Conservation (phyloP, 2,329 filamentous ascomycete species). For the Nemania abortiva region DNA sequence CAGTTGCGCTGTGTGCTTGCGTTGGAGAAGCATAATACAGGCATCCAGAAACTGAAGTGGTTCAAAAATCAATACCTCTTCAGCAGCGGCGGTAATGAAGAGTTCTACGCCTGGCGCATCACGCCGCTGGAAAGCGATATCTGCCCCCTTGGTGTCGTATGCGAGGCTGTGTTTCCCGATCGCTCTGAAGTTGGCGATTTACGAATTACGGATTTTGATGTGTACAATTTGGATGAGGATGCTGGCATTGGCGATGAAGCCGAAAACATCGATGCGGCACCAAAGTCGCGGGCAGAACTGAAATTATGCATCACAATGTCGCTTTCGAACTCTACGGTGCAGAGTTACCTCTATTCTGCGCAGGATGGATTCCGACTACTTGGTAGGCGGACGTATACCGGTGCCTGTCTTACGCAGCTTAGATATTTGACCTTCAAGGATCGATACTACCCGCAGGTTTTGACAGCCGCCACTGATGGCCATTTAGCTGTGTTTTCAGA, state of each 20-base stretch:
- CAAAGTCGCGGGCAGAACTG: background rate
- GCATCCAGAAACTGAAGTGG: slow-evolving; percentile 86
- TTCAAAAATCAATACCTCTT: slow-evolving; percentile 78
- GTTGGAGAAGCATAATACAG: slow-evolving; percentile 82
- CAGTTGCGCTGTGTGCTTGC: slow-evolving; percentile 67
- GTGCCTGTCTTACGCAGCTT: slow-evolving; percentile 80
- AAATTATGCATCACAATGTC: slow-evolving; percentile 75
- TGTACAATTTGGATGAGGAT: slow-evolving; percentile 51
- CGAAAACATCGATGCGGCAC: slow-evolving; percentile 40
- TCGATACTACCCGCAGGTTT: slow-evolving; percentile 55
- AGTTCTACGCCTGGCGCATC: slow-evolving; percentile 87
- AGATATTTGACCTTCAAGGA: slow-evolving; percentile 55
- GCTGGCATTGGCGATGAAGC: slow-evolving; percentile 39
- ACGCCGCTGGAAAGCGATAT: slow-evolving; percentile 63
- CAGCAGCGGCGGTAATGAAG: slow-evolving; percentile 87
- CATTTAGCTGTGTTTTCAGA: slow-evolving; percentile 72
- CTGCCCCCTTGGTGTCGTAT: slow-evolving; percentile 65
- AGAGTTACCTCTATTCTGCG: slow-evolving; percentile 65
- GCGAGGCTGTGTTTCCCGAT: slow-evolving; percentile 67
- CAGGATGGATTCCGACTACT: slow-evolving; percentile 61
- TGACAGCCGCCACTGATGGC: slow-evolving; percentile 87
- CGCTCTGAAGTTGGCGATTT: slow-evolving; percentile 72
- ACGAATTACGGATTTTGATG: slow-evolving; percentile 84
- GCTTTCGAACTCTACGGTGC: slow-evolving; percentile 86
- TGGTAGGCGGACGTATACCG: slow-evolving; percentile 71